Percentiles rank a stretch among this genome's conserved stretches.
phyloP scores from a whole-genome alignment of 2,329 filamentous ascomycete genomes.

The Trichophaea hybrida region DNA sequence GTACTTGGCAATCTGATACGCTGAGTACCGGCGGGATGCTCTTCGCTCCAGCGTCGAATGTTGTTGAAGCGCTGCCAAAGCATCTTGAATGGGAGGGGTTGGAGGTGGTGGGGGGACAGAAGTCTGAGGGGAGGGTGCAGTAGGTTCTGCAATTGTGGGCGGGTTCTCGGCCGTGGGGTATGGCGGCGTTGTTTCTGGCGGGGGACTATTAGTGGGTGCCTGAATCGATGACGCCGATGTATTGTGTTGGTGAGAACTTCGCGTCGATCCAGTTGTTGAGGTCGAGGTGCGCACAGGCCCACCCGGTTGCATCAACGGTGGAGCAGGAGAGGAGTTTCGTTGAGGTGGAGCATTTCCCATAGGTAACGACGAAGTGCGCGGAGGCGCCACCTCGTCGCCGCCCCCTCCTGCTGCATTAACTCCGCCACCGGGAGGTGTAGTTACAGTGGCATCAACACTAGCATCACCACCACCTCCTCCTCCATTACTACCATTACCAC shows the following conservation, averaged over 20 bases:
- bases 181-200: slow-evolving; percentile 13
- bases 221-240: slow-evolving; percentile 15
- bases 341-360: neutral
- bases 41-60: slow-evolving; percentile 84
- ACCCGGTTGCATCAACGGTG: slow-evolving; percentile 10
- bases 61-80: slow-evolving; percentile 75
- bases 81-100: slow-evolving; percentile 72
- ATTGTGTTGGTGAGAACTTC: slow-evolving; percentile 18
- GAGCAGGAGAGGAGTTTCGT: slow-evolving; percentile 6
- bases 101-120: slow-evolving; percentile 60
- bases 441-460: too few relatives aligned
- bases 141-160: slow-evolving; percentile 29
- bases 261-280: slow-evolving; percentile 11
- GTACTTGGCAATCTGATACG: slow-evolving; percentile 93
- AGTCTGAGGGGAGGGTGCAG: slow-evolving; percentile 39
- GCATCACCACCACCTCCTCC: too few relatives aligned
- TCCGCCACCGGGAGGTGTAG: too few relatives aligned
- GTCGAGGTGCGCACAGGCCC: slow-evolving; percentile 5
- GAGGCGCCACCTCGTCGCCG: slow-evolving; percentile 21
- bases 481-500: slow-evolving; percentile 14
- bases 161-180: slow-evolving; percentile 24
- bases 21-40: slow-evolving; percentile 84
- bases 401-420: slow-evolving; percentile 4
- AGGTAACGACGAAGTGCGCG: slow-evolving; percentile 26
- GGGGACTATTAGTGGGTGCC: neutral